Evolutionary conservation across 2,329 filamentous ascomycete species (phyloP).

Genomic region (Penicillium expansum): DNA sequence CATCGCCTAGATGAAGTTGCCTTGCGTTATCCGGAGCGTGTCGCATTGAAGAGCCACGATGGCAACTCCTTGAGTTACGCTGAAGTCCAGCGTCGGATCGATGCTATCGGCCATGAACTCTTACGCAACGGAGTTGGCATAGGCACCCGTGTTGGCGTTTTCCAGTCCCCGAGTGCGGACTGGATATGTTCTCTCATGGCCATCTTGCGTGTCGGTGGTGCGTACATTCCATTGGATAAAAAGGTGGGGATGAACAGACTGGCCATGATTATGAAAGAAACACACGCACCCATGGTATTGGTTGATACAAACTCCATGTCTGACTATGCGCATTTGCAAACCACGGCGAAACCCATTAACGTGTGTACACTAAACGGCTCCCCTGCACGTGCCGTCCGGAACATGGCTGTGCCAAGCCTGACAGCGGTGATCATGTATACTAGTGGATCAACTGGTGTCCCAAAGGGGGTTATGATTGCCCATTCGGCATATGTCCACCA

Average conservation of each 20-base stretch:
- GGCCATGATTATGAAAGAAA: conserved; percentile 19
- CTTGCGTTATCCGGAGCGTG: conserved; percentile 7
- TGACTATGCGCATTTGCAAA: conserved; percentile 6
- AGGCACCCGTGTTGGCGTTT: conserved; percentile 39
- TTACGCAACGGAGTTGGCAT: conserved; percentile 6
- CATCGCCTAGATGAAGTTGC: conserved; percentile 40
- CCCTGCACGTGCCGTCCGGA: neutral
- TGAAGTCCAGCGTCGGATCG: conserved; percentile 32
- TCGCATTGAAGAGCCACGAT: conserved; percentile 31
- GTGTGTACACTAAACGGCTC: neutral
- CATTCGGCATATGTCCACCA: conserved; percentile 18
- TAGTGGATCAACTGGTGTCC: conserved; percentile 23
- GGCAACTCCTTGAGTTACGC: conserved; percentile 37
- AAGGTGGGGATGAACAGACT: conserved; percentile 26
- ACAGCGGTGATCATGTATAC: conserved; percentile 20
- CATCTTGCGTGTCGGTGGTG: conserved; percentile 30
- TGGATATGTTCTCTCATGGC: conserved; percentile 35
- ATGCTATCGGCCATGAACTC: conserved; percentile 37
- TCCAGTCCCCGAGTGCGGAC: conserved; percentile 35
- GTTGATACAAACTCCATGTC: conserved; percentile 5
- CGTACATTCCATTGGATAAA: conserved; percentile 37
- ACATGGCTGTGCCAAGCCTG: conserved; percentile 4
- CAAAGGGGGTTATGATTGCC: conserved; percentile 14
- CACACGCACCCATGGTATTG: conserved; percentile 9
- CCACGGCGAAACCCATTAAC: conserved; percentile 5